phyloP scores from a whole-genome alignment of 2,329 filamentous ascomycete species.

The Beauveria sp. region DNA sequence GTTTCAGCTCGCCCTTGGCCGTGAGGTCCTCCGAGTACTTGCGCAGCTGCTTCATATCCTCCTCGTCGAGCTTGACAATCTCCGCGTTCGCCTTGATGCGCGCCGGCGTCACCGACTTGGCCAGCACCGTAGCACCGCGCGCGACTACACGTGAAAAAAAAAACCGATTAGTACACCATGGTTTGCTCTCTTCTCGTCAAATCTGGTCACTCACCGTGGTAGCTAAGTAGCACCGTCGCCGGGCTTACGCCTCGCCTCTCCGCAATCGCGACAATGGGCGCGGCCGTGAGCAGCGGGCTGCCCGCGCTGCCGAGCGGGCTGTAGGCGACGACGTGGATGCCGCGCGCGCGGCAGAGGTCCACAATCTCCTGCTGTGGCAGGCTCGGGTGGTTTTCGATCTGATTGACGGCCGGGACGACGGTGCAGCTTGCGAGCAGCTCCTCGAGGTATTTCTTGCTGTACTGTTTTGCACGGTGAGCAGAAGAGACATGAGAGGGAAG shows the following conservation, averaged over 20 bases:
- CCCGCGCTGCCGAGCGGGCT: slow-evolving; percentile 58
- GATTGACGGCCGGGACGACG: slow-evolving; percentile 59
- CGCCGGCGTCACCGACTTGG: slow-evolving; percentile 62
- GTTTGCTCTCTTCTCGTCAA: not conserved
- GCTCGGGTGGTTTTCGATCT: slow-evolving; percentile 67
- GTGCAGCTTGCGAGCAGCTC: slow-evolving; percentile 42
- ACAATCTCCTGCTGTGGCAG: slow-evolving; percentile 67
- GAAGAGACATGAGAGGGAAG: too few species aligned
- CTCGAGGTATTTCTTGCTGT: slow-evolving; percentile 47
- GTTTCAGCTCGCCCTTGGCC: slow-evolving; percentile 44
- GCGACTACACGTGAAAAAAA: slow-evolving; percentile 40
- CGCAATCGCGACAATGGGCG: slow-evolving; percentile 55
- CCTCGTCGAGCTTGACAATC: slow-evolving; percentile 55
- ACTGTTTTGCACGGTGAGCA: slow-evolving; percentile 24
- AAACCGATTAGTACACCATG: not conserved
- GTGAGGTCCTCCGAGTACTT: slow-evolving; percentile 46
- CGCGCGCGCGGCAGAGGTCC: slow-evolving; percentile 58
- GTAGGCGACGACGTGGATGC: slow-evolving; percentile 68
- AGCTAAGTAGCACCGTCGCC: slow-evolving; percentile 61
- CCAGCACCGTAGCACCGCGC: slow-evolving; percentile 61
- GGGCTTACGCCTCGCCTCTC: slow-evolving; percentile 55
- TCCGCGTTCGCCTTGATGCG: slow-evolving; percentile 65
- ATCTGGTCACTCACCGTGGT: slow-evolving; percentile 45
- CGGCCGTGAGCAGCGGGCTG: slow-evolving; percentile 56
- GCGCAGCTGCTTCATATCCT: slow-evolving; percentile 53